Base-by-base conservation (phyloP, 169 alveolate species). In the Eimeria necatrix region DNA sequence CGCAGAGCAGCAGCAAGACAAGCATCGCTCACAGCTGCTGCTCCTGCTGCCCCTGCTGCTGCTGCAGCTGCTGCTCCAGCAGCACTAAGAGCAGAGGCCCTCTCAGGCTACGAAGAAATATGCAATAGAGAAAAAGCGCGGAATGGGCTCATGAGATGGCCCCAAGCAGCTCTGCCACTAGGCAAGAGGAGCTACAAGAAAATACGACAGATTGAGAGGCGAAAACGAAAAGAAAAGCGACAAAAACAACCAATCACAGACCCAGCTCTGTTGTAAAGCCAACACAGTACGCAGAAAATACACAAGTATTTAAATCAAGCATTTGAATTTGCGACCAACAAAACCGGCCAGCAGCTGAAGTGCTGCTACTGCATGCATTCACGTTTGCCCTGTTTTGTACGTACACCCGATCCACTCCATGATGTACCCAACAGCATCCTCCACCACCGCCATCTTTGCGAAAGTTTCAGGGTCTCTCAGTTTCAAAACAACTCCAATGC, bases 1-100 rank as follows among this genome's bases (percentile, higher is more conserved):
- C 20, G 80, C 80, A 70, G 80, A 70, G 80, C 85, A 8, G 85
- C 85, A 68, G n/a, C 80, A 22, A 68, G 80, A 68, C 80, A n/a
- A 24, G 2, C 68, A 56, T 18, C 68, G 20, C 68, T 10, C 68
- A 56, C 12, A 56, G 12, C 68, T 12, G 68, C 68, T 16, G 2
- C 18, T 10, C 18, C 68, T 56, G 68, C 68, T 68, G 78, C 78
- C 22, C 46, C 78, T 20, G 78, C 48, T 1, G 83, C 83, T 22
- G 83, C 83, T 22, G 83, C 83, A 4, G 52, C 74, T 20, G 24
- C 74, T 20, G 74, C 74, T 20, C 18, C n/a, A 61, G 74, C 74
- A 61, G 74, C 74, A 3, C 4, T 26, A 61, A 61, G 41, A 61
- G n/a, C 24, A 2, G 74, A 61, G 22, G 24, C 74, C 18, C 9